phyloP scores from a whole-genome alignment of 2,329 filamentous ascomycete species.

The Trichophaea hybrida region DNA sequence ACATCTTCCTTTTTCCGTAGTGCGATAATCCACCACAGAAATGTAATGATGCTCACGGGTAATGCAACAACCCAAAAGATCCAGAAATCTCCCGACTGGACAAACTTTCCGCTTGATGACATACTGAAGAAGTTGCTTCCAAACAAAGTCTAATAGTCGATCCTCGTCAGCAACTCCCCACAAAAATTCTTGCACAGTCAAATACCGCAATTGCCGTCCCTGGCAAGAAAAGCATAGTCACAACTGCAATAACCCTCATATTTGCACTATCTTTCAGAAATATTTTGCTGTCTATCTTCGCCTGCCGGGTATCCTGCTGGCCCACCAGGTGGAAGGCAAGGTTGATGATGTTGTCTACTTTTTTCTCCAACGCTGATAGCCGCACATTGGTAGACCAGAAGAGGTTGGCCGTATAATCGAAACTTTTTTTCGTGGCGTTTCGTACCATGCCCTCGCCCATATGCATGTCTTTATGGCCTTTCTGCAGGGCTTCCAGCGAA shows the following conservation, averaged over 20 bases:
- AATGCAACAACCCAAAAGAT: not conserved
- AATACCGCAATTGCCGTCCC: not conserved
- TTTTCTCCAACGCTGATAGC: not conserved
- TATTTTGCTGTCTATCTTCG: not conserved
- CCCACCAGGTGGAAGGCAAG: not conserved
- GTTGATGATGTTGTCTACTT: not conserved
- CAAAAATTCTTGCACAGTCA: not conserved
- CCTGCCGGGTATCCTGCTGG: not conserved
- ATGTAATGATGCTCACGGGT: not conserved
- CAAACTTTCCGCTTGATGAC: not conserved
- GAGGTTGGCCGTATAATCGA: not conserved
- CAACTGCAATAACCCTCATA: not conserved
- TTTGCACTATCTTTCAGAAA: not conserved
- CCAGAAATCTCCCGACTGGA: not conserved
- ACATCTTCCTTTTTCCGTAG: too few relatives aligned
- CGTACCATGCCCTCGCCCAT: not conserved
- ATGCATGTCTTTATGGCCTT: not conserved
- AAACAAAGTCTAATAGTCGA: not conserved
- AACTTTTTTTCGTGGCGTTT: too few relatives aligned
- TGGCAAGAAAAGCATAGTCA: not conserved
- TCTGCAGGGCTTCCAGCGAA: not conserved
- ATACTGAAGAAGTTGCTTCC: not conserved
- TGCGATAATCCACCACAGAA: not conserved
- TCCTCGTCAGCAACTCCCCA: not conserved
- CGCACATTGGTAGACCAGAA: not conserved